A percentile compares a stretch with the other conserved stretches of the same genome.
These are phyloP conservation scores for Gleditsia sinensis DNA, from an alignment of 306 rosid genomes.

Conservation along the genomic window DNA sequence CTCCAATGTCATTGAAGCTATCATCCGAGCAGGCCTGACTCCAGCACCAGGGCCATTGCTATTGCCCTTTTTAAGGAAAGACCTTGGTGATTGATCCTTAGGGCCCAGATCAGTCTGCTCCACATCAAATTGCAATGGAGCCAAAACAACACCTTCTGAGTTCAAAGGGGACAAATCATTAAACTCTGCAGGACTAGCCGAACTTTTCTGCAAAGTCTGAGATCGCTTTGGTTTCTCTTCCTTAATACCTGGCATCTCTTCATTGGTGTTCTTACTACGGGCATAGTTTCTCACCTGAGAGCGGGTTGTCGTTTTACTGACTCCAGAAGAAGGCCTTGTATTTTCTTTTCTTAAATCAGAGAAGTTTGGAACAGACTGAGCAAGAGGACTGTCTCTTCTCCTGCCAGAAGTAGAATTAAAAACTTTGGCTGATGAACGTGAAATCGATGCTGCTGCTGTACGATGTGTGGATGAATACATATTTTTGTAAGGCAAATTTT, in stretches of 20 bases:
- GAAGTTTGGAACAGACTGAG: slow-evolving; percentile 93
- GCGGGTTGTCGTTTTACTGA: slow-evolving; percentile 63
- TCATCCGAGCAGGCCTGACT: slow-evolving; percentile 54
- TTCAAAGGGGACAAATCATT: slow-evolving; percentile 59
- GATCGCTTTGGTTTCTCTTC: slow-evolving; percentile 73
- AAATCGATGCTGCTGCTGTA: slow-evolving; percentile 46
- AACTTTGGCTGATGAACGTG: slow-evolving; percentile 60
- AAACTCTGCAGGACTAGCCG: slow-evolving; percentile 64
- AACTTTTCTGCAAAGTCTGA: slow-evolving; percentile 64
- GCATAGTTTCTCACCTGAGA: slow-evolving; percentile 65
- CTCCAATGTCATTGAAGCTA: slow-evolving; percentile 62
- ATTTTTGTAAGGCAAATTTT: slow-evolving; percentile 54
- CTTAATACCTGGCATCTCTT: slow-evolving; percentile 63
- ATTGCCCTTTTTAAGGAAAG: too few species aligned
- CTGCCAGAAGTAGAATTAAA: slow-evolving; percentile 57
- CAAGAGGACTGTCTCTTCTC: slow-evolving; percentile 83
- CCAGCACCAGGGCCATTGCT: too few species aligned
- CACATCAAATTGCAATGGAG: slow-evolving; percentile 71
- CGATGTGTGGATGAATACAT: slow-evolving; percentile 62
- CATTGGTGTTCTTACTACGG: slow-evolving; percentile 68
- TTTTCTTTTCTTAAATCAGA: slow-evolving; percentile 97
- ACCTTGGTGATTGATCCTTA: too few species aligned
- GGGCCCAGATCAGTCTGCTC: too few species aligned
- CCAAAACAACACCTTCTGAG: slow-evolving; percentile 65
- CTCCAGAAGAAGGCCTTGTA: slow-evolving; percentile 80